A percentile compares a stretch with the other conserved stretches of the same genome.
Evolutionary conservation across 1,284 basidiomycete species (phyloP).

Genomic region (Cutaneotrichosporon cyanovorans): DNA sequence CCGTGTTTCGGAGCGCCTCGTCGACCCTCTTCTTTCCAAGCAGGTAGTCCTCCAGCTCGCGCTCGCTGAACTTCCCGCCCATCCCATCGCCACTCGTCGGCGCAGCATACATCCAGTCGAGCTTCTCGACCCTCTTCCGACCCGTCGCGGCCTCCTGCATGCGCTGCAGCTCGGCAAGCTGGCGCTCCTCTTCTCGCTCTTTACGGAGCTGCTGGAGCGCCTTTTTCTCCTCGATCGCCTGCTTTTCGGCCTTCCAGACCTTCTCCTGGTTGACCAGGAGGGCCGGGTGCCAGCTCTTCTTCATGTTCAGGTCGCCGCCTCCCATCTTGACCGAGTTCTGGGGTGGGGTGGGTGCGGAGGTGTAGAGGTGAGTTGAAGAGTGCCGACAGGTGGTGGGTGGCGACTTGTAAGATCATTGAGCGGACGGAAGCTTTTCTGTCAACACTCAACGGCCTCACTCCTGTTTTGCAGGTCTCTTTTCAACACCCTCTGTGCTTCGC

Average conservation of each 20-base stretch:
- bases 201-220: conserved; percentile 92
- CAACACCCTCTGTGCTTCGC: no score
- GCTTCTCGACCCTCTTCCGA: conserved; percentile 81
- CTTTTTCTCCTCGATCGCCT: conserved; percentile 95
- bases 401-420: no score
- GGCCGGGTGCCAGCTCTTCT: conserved; percentile 96
- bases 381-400: no score
- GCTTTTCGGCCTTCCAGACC: conserved; percentile 98
- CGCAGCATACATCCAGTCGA: conserved; percentile 99
- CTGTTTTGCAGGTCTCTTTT: no score
- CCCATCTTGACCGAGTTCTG: no score
- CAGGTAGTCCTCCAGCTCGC: conserved; percentile 92
- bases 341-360: no score
- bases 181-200: conserved; percentile 94
- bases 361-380: no score
- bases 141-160: conserved; percentile 91
- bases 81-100: conserved; percentile 70
- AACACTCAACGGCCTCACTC: no score
- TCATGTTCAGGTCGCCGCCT: conserved; percentile 61
- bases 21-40: conserved; percentile 98
- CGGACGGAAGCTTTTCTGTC: no score
- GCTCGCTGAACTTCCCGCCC: conserved; percentile 50
- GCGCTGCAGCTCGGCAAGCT: conserved; percentile 89
- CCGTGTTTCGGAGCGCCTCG: conserved; percentile 75
- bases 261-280: conserved; percentile 97